These are phyloP conservation scores for Neurospora sublineolata DNA, from an alignment of 495 filamentous ascomycete genomes.

Conservation along the genomic window DNA sequence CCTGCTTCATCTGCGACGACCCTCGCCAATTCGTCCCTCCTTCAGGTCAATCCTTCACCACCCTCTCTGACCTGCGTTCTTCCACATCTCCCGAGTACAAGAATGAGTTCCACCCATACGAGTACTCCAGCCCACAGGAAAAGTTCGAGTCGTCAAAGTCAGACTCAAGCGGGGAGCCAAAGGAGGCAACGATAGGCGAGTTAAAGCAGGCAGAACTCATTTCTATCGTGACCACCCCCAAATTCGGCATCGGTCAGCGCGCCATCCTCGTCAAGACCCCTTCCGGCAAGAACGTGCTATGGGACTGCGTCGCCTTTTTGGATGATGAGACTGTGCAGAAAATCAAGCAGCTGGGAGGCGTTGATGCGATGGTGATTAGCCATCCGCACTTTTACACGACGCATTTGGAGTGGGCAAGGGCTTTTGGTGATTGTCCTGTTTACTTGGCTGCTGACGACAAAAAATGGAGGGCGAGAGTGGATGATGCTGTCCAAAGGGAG, in stretches of 20 bases:
- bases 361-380: conserved; percentile 64
- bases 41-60: conserved; percentile 50
- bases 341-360: conserved; percentile 42
- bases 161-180: not conserved
- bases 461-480: conserved; percentile 39
- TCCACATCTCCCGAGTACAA: conserved; percentile 9
- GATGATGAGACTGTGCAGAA: conserved; percentile 45
- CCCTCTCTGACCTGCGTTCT: conserved; percentile 27
- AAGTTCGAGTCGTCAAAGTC: not conserved
- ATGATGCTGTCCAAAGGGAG: conserved; percentile 15
- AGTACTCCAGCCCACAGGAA: conserved; percentile 18
- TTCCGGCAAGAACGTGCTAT: conserved; percentile 51
- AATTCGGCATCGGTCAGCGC: conserved; percentile 61
- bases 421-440: conserved; percentile 48
- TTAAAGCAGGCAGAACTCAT: conserved; percentile 19
- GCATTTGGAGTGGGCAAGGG: conserved; percentile 52
- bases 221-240: conserved; percentile 48
- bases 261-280: conserved; percentile 51
- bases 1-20: conserved; percentile 68
- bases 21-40: conserved; percentile 58
- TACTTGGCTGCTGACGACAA: conserved; percentile 51
- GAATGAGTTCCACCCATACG: conserved; percentile 30
- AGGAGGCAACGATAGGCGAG: not conserved
- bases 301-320: conserved; percentile 59
- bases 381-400: conserved; percentile 74